These are phyloP conservation scores for Debaryomyces singareniensis DNA, from an alignment of 1,139 yeast genomes.

Conservation along the genomic window DNA sequence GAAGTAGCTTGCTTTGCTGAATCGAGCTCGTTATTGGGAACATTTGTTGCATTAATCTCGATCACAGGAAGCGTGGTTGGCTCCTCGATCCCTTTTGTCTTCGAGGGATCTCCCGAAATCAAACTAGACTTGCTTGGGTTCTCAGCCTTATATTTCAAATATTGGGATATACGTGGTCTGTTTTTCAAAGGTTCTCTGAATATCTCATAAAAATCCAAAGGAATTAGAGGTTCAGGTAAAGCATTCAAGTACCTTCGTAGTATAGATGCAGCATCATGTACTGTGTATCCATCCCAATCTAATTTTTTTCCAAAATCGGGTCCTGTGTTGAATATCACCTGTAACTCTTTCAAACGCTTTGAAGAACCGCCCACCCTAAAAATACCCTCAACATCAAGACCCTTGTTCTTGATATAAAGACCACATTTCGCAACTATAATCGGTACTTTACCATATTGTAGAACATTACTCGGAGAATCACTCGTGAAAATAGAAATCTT, in stretches of 20 bases:
- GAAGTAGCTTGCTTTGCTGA: conserved; percentile 3
- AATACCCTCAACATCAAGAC: conserved; percentile 77
- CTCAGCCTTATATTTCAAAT: conserved; percentile 51
- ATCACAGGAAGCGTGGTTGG: conserved; percentile 1
- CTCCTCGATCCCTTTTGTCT: neutral
- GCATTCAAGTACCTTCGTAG: conserved; percentile 81
- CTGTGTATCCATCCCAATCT: conserved; percentile 89
- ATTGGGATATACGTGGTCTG: conserved; percentile 54
- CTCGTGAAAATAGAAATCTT: conserved; percentile 58
- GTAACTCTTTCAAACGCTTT: conserved; percentile 80
- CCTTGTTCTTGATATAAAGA: conserved; percentile 71
- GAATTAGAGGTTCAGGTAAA: conserved; percentile 88
- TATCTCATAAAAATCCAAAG: conserved; percentile 65
- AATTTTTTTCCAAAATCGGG: conserved; percentile 86
- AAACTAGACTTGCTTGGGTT: conserved; percentile 30
- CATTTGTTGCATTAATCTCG: conserved; percentile 1
- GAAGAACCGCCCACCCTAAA: conserved; percentile 92
- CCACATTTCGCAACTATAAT: conserved; percentile 96
- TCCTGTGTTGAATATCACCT: conserved; percentile 73
- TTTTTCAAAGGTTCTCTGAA: conserved; percentile 74
- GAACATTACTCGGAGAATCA: conserved; percentile 43
- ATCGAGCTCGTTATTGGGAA: conserved; percentile 1
- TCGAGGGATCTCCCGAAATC: conserved; percentile 1
- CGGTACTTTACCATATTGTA: conserved; percentile 76
- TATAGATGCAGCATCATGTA: conserved; percentile 96